These are phyloP conservation scores for Phytopythium chamaehyphon DNA, from an alignment of 352 stramenopile species.

Conservation along the genomic window DNA sequence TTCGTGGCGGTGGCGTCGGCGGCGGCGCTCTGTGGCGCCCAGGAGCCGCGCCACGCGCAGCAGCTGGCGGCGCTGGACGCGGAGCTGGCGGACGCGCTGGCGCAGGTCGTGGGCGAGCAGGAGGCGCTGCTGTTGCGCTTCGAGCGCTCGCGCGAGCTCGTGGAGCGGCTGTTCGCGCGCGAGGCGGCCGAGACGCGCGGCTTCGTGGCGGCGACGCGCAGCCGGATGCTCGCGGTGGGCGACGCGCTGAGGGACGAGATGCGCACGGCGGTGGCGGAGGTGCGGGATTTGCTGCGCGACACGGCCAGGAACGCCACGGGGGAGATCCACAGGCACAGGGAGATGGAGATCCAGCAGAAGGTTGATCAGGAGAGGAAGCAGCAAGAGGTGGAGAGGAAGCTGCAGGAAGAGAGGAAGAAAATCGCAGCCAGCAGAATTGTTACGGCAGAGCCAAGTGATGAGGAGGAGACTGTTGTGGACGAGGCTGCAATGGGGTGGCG, in stretches of 20 bases:
- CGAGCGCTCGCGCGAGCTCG: constrained; percentile 9
- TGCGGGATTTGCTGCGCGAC: constrained; percentile 3
- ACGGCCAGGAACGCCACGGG: neutral
- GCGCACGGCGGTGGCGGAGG: constrained; percentile 6
- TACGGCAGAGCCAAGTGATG: no score
- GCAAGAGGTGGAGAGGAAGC: no score
- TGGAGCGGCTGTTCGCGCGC: constrained; percentile 11
- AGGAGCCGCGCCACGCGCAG: neutral
- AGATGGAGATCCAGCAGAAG: no score
- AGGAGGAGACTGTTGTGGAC: no score
- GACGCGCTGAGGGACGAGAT: constrained; percentile 14
- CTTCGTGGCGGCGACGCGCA: constrained; percentile 13
- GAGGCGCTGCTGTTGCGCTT: constrained; percentile 15
- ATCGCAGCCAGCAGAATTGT: no score
- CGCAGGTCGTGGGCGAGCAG: constrained; percentile 11
- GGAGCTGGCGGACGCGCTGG: constrained; percentile 2
- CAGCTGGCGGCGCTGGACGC: neutral
- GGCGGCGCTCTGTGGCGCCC: no score
- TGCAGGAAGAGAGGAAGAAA: no score
- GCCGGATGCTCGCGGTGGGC: constrained; percentile 8
- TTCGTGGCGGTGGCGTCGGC: no score
- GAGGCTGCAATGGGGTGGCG: no score
- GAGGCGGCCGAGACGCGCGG: constrained; percentile 19
- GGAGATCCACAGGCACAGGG: no score
- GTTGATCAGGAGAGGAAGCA: no score